Base-by-base conservation (phyloP, 495 filamentous ascomycete genomes). In the Hypoxylon perforatum region DNA sequence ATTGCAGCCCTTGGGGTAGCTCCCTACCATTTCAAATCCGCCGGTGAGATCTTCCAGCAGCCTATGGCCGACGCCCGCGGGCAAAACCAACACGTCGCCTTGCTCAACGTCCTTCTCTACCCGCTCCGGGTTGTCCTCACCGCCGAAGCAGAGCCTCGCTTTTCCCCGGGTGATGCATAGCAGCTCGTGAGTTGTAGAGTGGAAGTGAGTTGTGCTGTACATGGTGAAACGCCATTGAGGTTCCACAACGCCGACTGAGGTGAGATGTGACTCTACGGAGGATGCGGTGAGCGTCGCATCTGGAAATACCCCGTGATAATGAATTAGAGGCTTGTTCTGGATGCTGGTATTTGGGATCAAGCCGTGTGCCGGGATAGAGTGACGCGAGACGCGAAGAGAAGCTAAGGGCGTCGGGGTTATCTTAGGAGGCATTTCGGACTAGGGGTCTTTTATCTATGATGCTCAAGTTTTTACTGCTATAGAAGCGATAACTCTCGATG, bases 161-260 rank as follows among this genome's bases (percentile, higher is more conserved):
- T 74, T 77, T 0, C 89, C 90, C 11, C 73, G 74, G 19, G 81
- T 80, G 25, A 91, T 79, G 44, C 81, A 85, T 3, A 93, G 80
- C 11, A 91, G 84, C 73, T 92, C 88, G 67, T 92, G 89, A 1
- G 84, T 81, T 1, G 84, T 90, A 45, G 76, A 84, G 69, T 92
- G 89, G 73, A 88, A 92, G 72, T 90, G 88, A 15, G 84, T 85
- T 17, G 78, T 79, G 46, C 65, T 75, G 74, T 87, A 91, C 88
- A 91, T 91, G 8, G 84, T 86, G 74, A 87, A 88, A 7, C 83
- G 77, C 88, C 89, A 90, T 55, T 87, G 83, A n/a, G 88, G 88
- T 3, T 62, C 64, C 15, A 90, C 86, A 53, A 85, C 85, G 28
- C 81, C 83, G 3, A 85, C 70, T 1, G 61, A 53, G 5, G 70